Evolutionary conservation across 768 basidiomycete genomes (phyloP).

Genomic region (Leccinum longicurvipes): DNA sequence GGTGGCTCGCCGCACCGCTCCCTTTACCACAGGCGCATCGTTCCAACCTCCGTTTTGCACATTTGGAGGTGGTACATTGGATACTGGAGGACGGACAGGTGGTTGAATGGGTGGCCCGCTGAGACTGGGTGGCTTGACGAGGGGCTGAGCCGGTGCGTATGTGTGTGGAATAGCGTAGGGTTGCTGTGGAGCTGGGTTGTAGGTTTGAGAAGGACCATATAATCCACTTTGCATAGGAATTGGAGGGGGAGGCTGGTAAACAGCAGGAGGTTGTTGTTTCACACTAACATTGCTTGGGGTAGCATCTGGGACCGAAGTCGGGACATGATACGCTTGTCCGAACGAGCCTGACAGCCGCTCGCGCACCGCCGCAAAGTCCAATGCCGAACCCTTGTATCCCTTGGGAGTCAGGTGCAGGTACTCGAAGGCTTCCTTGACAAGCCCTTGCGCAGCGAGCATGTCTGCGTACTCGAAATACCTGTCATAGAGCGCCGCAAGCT

Average conservation of each 20-base stretch:
- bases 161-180: not conserved
- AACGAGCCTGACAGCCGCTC: constrained; percentile 45
- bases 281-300: constrained; percentile 31
- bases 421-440: constrained; percentile 73
- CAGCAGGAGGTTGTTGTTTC: not conserved
- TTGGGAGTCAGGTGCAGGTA: constrained; percentile 79
- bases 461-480: constrained; percentile 96
- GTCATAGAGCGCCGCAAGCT: constrained; percentile 84
- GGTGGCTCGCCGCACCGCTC: constrained; percentile 41
- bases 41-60: constrained; percentile 86
- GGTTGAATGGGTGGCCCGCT: constrained; percentile 35
- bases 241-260: constrained; percentile 6
- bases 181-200: constrained; percentile 13
- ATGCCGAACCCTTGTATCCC: constrained; percentile 65
- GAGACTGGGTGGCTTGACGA: constrained; percentile 41
- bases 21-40: constrained; percentile 60
- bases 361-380: constrained; percentile 42
- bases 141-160: constrained; percentile 22
- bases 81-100: constrained; percentile 42
- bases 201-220: constrained; percentile 25
- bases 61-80: constrained; percentile 57
- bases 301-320: constrained; percentile 25
- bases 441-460: constrained; percentile 85
- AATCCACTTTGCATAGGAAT: constrained; percentile 20
- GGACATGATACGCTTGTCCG: constrained; percentile 19